Evolutionary conservation across 768 basidiomycete species (phyloP).

Genomic region (Mycena albidolilacea): DNA sequence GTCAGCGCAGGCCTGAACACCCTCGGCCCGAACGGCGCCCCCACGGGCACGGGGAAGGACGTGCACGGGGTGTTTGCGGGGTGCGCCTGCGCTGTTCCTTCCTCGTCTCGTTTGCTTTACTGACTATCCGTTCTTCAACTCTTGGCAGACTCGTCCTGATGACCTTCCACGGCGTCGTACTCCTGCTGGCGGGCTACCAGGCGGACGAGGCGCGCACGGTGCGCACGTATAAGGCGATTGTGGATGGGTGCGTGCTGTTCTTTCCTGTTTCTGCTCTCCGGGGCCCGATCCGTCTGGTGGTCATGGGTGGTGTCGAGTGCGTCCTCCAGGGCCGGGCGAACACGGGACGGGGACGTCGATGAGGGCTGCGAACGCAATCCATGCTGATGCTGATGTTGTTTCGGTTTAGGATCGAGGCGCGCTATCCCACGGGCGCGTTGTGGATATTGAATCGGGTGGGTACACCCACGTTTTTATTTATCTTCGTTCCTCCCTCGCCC

Average conservation of each 20-base stretch:
- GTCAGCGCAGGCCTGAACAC: conserved; percentile 32
- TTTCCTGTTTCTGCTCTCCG: too few relatives aligned
- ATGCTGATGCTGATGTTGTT: neutral
- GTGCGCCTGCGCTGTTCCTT: conserved; percentile 53
- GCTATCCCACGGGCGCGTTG: conserved; percentile 67
- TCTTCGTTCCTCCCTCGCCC: neutral
- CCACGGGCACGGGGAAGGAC: conserved; percentile 66
- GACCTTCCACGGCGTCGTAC: conserved; percentile 83
- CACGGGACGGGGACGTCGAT: too few relatives aligned
- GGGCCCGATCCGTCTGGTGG: too few relatives aligned
- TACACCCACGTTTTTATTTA: neutral
- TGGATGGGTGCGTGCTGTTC: conserved; percentile 65
- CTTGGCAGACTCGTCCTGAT: conserved; percentile 77
- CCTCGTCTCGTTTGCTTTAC: neutral
- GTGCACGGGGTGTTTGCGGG: conserved; percentile 85
- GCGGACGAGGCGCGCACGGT: conserved; percentile 79
- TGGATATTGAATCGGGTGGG: conserved; percentile 70
- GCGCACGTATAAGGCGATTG: conserved; percentile 73
- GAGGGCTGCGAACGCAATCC: too few relatives aligned
- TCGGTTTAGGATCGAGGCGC: conserved; percentile 50
- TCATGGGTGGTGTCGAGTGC: too few relatives aligned
- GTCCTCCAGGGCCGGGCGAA: too few relatives aligned
- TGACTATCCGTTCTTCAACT: neutral
- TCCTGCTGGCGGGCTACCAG: conserved; percentile 81
- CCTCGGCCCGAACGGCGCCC: neutral